Percentiles rank a stretch among this genome's conserved stretches.
phyloP scores from a whole-genome alignment of 108 stramenopile species.

The Chaetoceros tenuissimus region DNA sequence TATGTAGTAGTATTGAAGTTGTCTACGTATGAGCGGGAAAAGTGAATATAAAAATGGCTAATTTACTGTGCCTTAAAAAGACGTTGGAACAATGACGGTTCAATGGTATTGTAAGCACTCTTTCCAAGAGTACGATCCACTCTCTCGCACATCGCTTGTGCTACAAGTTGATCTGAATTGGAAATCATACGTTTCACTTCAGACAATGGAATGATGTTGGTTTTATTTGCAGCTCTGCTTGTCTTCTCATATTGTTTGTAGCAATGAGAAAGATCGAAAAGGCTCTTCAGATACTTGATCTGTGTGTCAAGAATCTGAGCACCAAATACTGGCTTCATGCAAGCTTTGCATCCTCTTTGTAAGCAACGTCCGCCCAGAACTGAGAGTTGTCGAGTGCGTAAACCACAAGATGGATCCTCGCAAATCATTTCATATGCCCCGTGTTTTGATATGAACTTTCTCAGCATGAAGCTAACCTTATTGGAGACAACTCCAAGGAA shows the following conservation, averaged over 20 bases:
- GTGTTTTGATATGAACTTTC: slow-evolving; percentile 20
- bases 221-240: slow-evolving; percentile 2
- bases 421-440: slow-evolving; percentile 68
- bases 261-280: slow-evolving; percentile 66
- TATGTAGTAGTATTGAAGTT: no score
- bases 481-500: slow-evolving; percentile 55
- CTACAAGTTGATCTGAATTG: not conserved
- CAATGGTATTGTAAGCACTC: not conserved
- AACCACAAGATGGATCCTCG: slow-evolving; percentile 72
- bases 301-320: slow-evolving; percentile 62
- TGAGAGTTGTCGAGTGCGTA: slow-evolving; percentile 72
- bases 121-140: not conserved
- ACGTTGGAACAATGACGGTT: not conserved
- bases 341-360: slow-evolving; percentile 60
- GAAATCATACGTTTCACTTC: not conserved
- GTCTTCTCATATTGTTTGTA: slow-evolving; percentile 36
- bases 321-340: slow-evolving; percentile 35
- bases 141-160: not conserved
- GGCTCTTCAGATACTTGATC: slow-evolving; percentile 74
- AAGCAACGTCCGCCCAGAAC: slow-evolving; percentile 68
- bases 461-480: slow-evolving; percentile 27
- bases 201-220: not conserved
- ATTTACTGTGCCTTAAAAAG: not conserved
- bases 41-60: no score
- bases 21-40: no score